Evolutionary conservation across 1,284 basidiomycete species (phyloP), one percentile per base, ranked within the genome.

Genomic region (Heliocybe sulcata): DNA sequence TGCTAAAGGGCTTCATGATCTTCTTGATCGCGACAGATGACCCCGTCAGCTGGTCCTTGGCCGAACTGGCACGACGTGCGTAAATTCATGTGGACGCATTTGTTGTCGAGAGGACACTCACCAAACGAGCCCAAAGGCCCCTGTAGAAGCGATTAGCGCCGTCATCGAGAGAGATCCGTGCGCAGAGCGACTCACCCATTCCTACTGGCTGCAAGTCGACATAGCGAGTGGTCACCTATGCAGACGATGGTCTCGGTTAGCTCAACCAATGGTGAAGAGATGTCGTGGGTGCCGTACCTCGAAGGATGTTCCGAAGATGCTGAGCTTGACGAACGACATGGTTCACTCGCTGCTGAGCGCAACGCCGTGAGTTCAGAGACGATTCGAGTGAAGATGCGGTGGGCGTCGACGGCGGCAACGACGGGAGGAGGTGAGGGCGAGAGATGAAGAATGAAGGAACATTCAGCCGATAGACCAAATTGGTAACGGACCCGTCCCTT

Each of bases 191-290:
- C 83, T 74, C 64, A 87, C 92, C 96, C 96, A 99, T 99, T 71
- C 96, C 97, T 50, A 99, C 96, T n/a, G 96, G 96, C 70, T 99
- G 97, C 23, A 99, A 86, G 77, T 99, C 96, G 69, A 97, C 91
- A 92, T 99, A 99, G 65, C 96, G 85, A 56, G 94, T 97, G 19
- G 94, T 97, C 54, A 98, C 94, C 86, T 98, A 71, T 57, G 67
- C 72, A 56, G 73, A 69, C 33, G 35, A 22, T 54, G 27, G 12
- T 22, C 52, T 31, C 25, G 55, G 51, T 42, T 54, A 58, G 45
- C 51, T 38, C 56, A 51, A 38, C 31, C 45, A 51, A 42, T 26
- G 49, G 31, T 26, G n/a, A 47, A n/a, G 53, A n/a, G 10, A 47
- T 12, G 6, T 20, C 42, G 53, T 35, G 51, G 52, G 27, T 25